These are phyloP conservation scores for Drosera spatulata DNA, from an alignment of 179 eudicot genomes.

Conservation along the genomic window DNA sequence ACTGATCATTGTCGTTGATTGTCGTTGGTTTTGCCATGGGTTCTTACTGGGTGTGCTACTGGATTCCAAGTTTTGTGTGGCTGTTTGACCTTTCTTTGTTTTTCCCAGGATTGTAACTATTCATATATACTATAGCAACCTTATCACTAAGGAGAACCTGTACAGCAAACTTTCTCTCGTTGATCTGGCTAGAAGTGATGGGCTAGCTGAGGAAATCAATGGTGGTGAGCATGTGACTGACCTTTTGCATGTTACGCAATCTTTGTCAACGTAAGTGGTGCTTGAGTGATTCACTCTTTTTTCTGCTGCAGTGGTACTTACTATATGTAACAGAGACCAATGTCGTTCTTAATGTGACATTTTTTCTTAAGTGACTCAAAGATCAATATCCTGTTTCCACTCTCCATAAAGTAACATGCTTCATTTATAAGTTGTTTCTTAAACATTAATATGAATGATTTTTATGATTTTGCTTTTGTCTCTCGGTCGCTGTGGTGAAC, in stretches of 20 bases:
- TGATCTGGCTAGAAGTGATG: slow-evolving; percentile 90
- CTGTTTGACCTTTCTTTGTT: slow-evolving; percentile 2
- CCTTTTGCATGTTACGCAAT: slow-evolving; percentile 60
- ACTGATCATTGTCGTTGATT: not conserved
- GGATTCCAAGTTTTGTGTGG: not conserved
- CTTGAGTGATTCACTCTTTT: not conserved
- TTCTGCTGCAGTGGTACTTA: slow-evolving; percentile 2
- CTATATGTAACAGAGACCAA: not conserved
- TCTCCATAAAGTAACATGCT: too few relatives aligned
- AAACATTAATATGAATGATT: too few relatives aligned
- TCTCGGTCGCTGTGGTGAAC: slow-evolving; percentile 4
- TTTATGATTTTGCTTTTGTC: too few relatives aligned
- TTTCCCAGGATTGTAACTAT: slow-evolving; percentile 68
- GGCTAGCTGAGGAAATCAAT: slow-evolving; percentile 41
- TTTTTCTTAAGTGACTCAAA: too few relatives aligned
- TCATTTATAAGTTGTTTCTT: too few relatives aligned
- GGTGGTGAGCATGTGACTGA: slow-evolving; percentile 67
- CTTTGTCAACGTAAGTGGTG: slow-evolving; percentile 79
- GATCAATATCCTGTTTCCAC: too few relatives aligned
- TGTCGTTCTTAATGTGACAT: too few relatives aligned
- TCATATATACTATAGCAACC: slow-evolving; percentile 69
- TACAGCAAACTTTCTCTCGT: slow-evolving; percentile 92
- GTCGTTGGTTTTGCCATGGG: not conserved
- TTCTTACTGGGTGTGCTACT: not conserved
- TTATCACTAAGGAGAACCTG: slow-evolving; percentile 72